phyloP scores from a whole-genome alignment of 2,329 filamentous ascomycete species.

The Chalara sp. region DNA sequence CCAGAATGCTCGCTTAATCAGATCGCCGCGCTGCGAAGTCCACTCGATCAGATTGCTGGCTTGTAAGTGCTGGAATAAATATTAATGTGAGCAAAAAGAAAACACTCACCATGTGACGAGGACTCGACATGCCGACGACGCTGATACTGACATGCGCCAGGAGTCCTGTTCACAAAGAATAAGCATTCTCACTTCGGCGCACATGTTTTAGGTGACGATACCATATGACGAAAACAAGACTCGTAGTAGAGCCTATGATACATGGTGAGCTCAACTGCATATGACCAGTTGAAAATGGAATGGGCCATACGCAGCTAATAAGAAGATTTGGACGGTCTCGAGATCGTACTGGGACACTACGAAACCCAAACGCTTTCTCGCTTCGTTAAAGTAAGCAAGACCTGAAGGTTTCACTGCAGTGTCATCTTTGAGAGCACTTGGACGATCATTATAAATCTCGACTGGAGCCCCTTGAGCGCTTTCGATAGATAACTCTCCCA shows the following conservation, averaged over 20 bases:
- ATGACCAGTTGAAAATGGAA: not conserved
- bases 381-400: slow-evolving; percentile 54
- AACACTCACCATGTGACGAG: slow-evolving; percentile 46
- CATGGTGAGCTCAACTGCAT: not conserved
- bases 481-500: slow-evolving; percentile 51
- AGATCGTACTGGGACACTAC: slow-evolving; percentile 46
- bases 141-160: slow-evolving; percentile 49
- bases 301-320: slow-evolving; percentile 43
- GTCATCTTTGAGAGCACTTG: slow-evolving; percentile 47
- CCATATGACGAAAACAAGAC: slow-evolving; percentile 43
- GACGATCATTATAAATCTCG: slow-evolving; percentile 34
- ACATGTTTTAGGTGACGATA: slow-evolving; percentile 25
- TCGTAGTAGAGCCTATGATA: slow-evolving; percentile 46
- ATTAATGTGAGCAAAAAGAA: no score
- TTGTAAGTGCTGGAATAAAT: no score
- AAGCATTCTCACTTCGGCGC: slow-evolving; percentile 5
- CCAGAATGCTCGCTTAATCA: slow-evolving; percentile 49
- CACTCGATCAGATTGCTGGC: slow-evolving; percentile 34
- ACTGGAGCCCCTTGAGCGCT: slow-evolving; percentile 40
- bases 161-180: slow-evolving; percentile 42
- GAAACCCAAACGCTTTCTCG: slow-evolving; percentile 50
- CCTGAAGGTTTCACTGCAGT: slow-evolving; percentile 46
- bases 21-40: slow-evolving; percentile 39
- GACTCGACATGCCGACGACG: slow-evolving; percentile 51
- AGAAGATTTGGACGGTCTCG: slow-evolving; percentile 52